Evolutionary conservation across 179 eudicot genomes (phyloP), one percentile per base, ranked within the genome.

Genomic region (Spergularia azorica): DNA sequence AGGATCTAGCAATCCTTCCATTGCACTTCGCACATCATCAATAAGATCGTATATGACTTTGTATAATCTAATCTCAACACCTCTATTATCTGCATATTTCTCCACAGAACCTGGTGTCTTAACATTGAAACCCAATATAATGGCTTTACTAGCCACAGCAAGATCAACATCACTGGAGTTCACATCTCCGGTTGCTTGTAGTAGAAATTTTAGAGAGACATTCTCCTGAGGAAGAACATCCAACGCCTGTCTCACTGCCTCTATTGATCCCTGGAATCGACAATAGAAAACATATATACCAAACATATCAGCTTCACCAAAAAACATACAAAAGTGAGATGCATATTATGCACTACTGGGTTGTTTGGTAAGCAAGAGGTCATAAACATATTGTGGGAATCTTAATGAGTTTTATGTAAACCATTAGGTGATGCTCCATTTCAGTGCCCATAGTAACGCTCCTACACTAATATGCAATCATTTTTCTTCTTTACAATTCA

Each of bases 1-100:
- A 80, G 94, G 77, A 52, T 93, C 97, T 77, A 95, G 83, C 62
- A 95, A 89, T 65, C 98, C 98, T 86, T 95, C 98, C 98, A 95
- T 95, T 14, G 97, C 97, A 38, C 86, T 90, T 56, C 98, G 82
- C 74, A 95, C 88, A 62, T 95, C 98, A 87, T 93, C 97, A 83
- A 95, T 93, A 66, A 95, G 95, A 73, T 93, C 95, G 77, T 95
- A 95, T 65, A 95, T 95, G 76, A 95, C 91, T 86, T 78, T 93
- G 67, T 93, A 93, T 18, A 91, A 63, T 64, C 97, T 88, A 73
- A 95, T 85, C 79, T 95, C 98, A 75, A 93, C 88, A 26, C 90
- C 89, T 79, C 85, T 91, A 78, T 85, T 91, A 72, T 89, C 88
- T 5, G 98, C 97, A 82, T 90, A 87, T 81, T 81, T 91, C 86